Percentiles rank a stretch among this genome's conserved stretches.
These are phyloP conservation scores for Carex scoparia DNA, from an alignment of 176 grass and related monocot genomes.

Conservation along the genomic window DNA sequence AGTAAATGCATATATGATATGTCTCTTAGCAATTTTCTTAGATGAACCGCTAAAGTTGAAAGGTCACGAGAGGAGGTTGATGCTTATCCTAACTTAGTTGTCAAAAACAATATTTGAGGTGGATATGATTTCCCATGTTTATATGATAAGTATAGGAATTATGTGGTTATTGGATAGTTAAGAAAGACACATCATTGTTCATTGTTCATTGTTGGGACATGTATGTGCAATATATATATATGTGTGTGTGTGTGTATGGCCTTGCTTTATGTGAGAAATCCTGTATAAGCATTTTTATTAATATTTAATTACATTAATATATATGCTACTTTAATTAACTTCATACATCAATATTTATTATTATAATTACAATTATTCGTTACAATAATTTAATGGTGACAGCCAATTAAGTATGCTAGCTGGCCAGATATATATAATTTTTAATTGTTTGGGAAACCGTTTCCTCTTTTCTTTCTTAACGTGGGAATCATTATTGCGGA, in stretches of 20 bases:
- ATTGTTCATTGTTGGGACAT: background rate
- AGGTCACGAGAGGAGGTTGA: constrained; percentile 14
- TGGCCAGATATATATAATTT: background rate
- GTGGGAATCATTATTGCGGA: background rate
- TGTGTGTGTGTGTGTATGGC: too few species aligned
- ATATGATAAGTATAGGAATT: constrained; percentile 20
- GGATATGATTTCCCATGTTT: constrained; percentile 27
- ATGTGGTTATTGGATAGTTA: constrained; percentile 22
- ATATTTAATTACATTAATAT: background rate
- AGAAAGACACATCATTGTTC: background rate
- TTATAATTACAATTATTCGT: background rate
- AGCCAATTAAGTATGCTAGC: background rate
- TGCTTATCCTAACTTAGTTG: constrained; percentile 28
- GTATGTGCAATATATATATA: background rate
- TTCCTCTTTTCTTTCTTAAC: too few species aligned
- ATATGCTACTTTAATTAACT: background rate
- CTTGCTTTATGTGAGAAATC: too few species aligned
- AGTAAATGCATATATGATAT: background rate
- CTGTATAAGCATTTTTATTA: background rate
- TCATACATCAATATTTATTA: background rate
- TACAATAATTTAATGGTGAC: background rate
- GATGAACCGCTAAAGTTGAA: constrained; percentile 22
- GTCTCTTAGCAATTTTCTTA: background rate
- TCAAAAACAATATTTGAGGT: constrained; percentile 31
- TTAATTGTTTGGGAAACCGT: too few species aligned